Evolutionary conservation across 2,329 filamentous ascomycete genomes (phyloP).

Genomic region (Tolypocladium ophioglossoides): DNA sequence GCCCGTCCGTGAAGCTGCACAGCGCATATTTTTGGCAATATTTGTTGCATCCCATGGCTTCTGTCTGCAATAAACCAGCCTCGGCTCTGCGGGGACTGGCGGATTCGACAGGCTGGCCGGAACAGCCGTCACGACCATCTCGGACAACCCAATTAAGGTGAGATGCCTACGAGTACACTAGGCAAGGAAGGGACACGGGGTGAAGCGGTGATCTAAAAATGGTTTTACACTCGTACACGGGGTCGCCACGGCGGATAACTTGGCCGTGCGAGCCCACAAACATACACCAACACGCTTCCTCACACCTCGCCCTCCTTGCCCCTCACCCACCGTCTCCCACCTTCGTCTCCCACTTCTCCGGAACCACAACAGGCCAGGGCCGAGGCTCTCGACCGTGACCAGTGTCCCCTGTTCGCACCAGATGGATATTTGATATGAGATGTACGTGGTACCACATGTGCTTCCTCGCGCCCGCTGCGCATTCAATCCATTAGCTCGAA

Average conservation of each 20-base stretch:
- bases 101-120: neutral
- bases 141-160: neutral
- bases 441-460: neutral
- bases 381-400: neutral
- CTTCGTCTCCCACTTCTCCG: neutral
- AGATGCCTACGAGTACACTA: neutral
- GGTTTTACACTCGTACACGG: constrained; percentile 28
- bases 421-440: neutral
- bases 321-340: neutral
- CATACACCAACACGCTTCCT: constrained; percentile 2
- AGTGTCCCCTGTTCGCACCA: neutral
- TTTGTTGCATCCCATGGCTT: neutral
- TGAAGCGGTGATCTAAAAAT: constrained; percentile 8
- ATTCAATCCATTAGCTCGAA: neutral
- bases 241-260: neutral
- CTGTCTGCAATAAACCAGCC: neutral
- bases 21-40: neutral
- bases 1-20: neutral
- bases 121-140: neutral
- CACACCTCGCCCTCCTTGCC: neutral
- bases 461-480: neutral
- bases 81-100: neutral
- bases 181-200: neutral
- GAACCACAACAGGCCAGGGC: neutral
- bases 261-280: neutral